Evolutionary conservation across 75 land plant species (phyloP).

Genomic region (Ceratopteris richardii): DNA sequence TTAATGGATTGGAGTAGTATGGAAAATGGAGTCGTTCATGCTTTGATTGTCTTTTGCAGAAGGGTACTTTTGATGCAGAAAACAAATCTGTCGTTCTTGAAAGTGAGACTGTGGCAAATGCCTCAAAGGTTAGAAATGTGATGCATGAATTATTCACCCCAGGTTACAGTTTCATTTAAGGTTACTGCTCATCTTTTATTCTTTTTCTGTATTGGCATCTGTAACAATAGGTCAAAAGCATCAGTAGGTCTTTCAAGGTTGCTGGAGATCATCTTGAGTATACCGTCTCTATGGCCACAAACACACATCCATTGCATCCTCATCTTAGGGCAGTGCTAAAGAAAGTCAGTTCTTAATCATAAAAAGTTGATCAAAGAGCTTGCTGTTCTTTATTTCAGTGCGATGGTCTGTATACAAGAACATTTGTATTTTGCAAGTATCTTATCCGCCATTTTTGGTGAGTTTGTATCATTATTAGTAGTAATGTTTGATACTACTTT

Average conservation of each 20-base stretch:
- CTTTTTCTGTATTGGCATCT: not conserved
- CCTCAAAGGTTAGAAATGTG: constrained; percentile 54
- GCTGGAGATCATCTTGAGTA: constrained; percentile 48
- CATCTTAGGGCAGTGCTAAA: constrained; percentile 60
- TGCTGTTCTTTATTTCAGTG: no score
- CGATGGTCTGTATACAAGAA: no score
- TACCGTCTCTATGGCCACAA: constrained; percentile 74
- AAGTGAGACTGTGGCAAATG: constrained; percentile 72
- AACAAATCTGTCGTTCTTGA: constrained; percentile 43
- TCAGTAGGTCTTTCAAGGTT: constrained; percentile 40
- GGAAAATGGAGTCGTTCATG: not conserved
- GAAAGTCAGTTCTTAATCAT: constrained; percentile 16
- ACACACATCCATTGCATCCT: constrained; percentile 38
- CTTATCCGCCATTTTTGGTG: no score
- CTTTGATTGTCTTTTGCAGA: constrained; percentile 18
- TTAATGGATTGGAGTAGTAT: no score
- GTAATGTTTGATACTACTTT: no score
- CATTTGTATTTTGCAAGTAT: no score
- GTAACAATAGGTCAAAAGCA: constrained; percentile 46
- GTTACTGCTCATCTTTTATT: not conserved
- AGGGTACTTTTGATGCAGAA: constrained; percentile 63
- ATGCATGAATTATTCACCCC: not conserved
- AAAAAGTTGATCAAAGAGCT: not conserved
- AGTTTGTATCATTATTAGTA: no score
- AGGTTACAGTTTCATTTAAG: not conserved